A percentile compares a stretch with the other conserved stretches of the same genome.
Conservation (phyloP, 2,329 filamentous ascomycete species). For the Diaporthe aspalathi region DNA sequence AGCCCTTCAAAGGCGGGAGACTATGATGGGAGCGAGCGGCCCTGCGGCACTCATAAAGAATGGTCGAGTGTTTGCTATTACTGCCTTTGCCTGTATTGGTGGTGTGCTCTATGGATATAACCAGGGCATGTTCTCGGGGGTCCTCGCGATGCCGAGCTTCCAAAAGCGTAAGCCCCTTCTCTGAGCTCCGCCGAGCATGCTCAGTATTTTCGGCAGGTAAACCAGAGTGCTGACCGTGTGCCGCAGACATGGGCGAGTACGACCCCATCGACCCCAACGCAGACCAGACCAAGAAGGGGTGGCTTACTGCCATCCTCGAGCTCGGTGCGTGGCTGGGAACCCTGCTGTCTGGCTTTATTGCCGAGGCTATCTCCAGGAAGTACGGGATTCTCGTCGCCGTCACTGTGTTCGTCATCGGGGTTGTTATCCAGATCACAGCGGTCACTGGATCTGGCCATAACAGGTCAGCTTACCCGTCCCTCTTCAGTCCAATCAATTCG, state of each 20-base stretch:
- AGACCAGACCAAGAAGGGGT: conserved; percentile 67
- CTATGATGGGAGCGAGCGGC: conserved; percentile 65
- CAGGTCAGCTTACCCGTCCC: not conserved
- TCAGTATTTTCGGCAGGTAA: not conserved
- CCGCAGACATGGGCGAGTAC: conserved; percentile 66
- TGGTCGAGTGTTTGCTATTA: conserved; percentile 69
- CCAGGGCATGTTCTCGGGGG: conserved; percentile 80
- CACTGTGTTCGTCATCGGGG: conserved; percentile 75
- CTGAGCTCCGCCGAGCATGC: too few species aligned
- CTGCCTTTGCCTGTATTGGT: conserved; percentile 71
- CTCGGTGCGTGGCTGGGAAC: conserved; percentile 83
- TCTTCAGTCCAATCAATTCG: too few species aligned
- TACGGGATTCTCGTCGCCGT: conserved; percentile 75
- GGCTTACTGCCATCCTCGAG: conserved; percentile 76
- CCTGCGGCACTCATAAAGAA: conserved; percentile 68
- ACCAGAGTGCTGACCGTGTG: not conserved
- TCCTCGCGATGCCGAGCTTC: conserved; percentile 69
- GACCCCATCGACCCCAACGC: conserved; percentile 56
- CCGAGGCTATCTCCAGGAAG: conserved; percentile 76
- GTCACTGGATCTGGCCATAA: conserved; percentile 62
- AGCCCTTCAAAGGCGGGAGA: conserved; percentile 62
- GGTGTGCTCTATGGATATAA: conserved; percentile 78
- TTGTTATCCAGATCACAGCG: conserved; percentile 74
- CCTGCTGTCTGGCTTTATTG: conserved; percentile 76
- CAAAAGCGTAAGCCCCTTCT: conserved; percentile 55